Percentiles rank a stretch among this genome's conserved stretches.
Conservation (phyloP, 2,329 filamentous ascomycete genomes). For the Grosmannia clavigera region DNA sequence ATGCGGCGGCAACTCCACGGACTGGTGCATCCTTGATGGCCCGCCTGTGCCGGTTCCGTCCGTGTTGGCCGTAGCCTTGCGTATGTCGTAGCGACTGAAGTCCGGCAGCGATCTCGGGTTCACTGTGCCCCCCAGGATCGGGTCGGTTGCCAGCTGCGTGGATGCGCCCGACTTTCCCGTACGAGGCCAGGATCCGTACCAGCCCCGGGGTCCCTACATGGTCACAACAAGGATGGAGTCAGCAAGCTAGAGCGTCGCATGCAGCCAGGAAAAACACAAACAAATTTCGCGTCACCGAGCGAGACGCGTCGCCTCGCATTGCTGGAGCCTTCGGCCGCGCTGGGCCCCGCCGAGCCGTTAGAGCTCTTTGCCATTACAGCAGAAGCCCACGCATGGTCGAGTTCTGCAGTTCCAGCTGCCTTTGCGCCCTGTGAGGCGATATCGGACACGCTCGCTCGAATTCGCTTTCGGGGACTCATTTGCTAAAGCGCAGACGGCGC, state of each 20-base stretch:
- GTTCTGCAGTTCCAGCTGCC: background rate
- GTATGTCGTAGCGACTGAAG: conserved; percentile 37
- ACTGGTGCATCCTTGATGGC: background rate
- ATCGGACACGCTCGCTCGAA: conserved; percentile 22
- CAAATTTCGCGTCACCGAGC: conserved; percentile 6
- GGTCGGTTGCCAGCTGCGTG: conserved; percentile 47
- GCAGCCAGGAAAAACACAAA: background rate
- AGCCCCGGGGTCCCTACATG: conserved; percentile 28
- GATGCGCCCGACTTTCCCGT: conserved; percentile 44
- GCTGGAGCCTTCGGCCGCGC: conserved; percentile 5
- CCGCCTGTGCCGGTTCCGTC: conserved; percentile 9
- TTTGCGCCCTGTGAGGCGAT: background rate
- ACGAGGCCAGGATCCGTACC: conserved; percentile 52
- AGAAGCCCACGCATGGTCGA: background rate
- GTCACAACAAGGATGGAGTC: background rate
- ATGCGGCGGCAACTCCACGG: background rate
- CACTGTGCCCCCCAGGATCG: conserved; percentile 44
- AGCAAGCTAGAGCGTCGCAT: background rate
- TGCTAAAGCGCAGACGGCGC: background rate
- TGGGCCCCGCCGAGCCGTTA: conserved; percentile 3
- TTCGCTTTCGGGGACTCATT: conserved; percentile 31
- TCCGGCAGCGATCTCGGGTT: conserved; percentile 33
- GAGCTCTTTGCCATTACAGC: conserved; percentile 3
- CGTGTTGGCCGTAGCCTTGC: conserved; percentile 20
- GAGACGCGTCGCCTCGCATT: conserved; percentile 4